phyloP scores from a whole-genome alignment of 768 basidiomycete genomes.

The Sistotremastrum niveocremeum region DNA sequence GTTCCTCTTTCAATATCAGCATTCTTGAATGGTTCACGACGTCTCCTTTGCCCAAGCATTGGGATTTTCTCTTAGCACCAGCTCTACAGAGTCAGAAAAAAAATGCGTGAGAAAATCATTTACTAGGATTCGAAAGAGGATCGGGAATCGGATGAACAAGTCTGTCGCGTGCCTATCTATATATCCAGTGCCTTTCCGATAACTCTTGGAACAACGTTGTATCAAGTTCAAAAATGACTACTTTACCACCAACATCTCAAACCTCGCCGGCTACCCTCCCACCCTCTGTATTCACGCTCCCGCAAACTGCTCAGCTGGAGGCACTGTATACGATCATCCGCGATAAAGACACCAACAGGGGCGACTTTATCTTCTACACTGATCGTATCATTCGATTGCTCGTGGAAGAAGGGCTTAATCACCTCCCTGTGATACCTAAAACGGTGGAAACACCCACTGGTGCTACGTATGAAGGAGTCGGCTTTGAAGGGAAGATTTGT shows the following conservation, averaged over 20 bases:
- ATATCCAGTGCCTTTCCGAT: no score
- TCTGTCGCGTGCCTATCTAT: no score
- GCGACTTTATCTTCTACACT: constrained; percentile 94
- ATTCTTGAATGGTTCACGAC: no score
- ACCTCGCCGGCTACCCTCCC: constrained; percentile 34
- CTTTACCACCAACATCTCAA: constrained; percentile 19
- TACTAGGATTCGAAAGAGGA: no score
- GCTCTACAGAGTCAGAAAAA: no score
- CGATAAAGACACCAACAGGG: constrained; percentile 73
- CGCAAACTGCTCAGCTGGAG: constrained; percentile 86
- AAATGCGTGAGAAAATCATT: no score
- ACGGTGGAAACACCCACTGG: constrained; percentile 79
- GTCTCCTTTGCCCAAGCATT: no score
- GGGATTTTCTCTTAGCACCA: no score
- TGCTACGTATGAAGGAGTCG: constrained; percentile 75
- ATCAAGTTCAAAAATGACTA: neutral
- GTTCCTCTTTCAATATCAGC: no score
- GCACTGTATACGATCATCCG: constrained; percentile 92
- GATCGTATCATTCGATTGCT: constrained; percentile 80
- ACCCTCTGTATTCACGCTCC: constrained; percentile 76
- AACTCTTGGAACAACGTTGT: no score
- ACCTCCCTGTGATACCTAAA: constrained; percentile 61
- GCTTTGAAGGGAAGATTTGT: constrained; percentile 93
- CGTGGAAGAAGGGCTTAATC: constrained; percentile 82
- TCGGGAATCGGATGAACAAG: no score